phyloP scores from a whole-genome alignment of 306 rosid genomes.

The peach (Prunus persica) region DNA sequence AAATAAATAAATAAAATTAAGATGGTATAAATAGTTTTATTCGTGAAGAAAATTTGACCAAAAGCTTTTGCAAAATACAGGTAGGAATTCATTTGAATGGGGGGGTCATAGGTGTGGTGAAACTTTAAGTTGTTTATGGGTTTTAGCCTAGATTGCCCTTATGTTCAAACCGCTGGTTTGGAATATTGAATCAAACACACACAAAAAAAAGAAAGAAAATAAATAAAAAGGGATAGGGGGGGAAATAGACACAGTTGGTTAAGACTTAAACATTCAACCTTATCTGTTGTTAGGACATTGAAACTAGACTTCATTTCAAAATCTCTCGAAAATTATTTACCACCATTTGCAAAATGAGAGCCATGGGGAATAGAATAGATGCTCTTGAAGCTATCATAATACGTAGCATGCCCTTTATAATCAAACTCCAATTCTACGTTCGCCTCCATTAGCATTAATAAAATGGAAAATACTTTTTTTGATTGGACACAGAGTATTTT shows the following conservation, averaged over 20 bases:
- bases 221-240: not conserved
- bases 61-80: not conserved
- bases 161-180: not conserved
- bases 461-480: too few species aligned
- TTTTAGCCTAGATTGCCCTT: not conserved
- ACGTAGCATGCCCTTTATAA: too few species aligned
- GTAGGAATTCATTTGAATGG: not conserved
- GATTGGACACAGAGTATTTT: too few species aligned
- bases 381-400: too few species aligned
- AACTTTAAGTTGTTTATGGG: not conserved
- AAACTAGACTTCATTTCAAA: slow-evolving; percentile 21
- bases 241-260: slow-evolving; percentile 8
- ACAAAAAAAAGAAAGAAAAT: not conserved
- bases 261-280: slow-evolving; percentile 26
- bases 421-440: too few species aligned
- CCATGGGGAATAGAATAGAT: too few species aligned
- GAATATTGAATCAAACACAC: not conserved
- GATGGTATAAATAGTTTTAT: too few species aligned
- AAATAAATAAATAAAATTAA: too few species aligned
- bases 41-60: not conserved
- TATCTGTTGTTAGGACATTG: slow-evolving; percentile 7
- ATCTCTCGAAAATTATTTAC: slow-evolving; percentile 17
- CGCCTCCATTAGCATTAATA: too few species aligned
- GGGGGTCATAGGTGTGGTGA: not conserved
- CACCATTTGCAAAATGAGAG: slow-evolving; percentile 8